These are phyloP conservation scores for Penicillium sp. DNA, from an alignment of 2,329 filamentous ascomycete genomes.

Conservation along the genomic window DNA sequence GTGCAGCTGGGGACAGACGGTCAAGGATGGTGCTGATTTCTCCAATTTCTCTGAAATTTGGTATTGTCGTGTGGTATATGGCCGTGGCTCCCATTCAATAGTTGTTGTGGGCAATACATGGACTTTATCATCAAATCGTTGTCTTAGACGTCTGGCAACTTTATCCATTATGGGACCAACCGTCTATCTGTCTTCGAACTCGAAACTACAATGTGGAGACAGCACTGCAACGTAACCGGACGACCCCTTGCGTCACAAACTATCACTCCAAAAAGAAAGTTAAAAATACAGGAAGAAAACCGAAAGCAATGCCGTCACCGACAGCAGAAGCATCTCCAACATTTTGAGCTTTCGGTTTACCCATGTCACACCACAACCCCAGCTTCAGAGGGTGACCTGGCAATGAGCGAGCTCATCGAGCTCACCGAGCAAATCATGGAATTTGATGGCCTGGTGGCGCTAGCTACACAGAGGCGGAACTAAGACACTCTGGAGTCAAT, in stretches of 20 bases:
- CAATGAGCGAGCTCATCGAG: no score
- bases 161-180: neutral
- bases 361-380: no score
- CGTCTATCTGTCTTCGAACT: neutral
- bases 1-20: neutral
- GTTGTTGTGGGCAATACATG: neutral
- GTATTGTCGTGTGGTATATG: neutral
- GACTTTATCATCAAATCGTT: neutral
- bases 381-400: neutral
- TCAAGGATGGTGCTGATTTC: neutral
- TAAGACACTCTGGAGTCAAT: neutral
- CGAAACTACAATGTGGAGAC: no score
- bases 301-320: neutral
- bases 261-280: neutral
- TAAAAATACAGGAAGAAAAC: no score
- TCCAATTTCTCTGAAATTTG: neutral
- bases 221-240: neutral
- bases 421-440: neutral
- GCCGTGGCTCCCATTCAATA: neutral
- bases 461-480: neutral
- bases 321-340: neutral
- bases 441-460: neutral
- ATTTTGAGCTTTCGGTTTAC: neutral
- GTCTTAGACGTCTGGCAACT: neutral
- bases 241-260: neutral